Percentiles rank a stretch among this genome's conserved stretches.
These are phyloP conservation scores for Pythium rhizo-oryzae DNA, from an alignment of 352 stramenopile species.

Conservation along the genomic window DNA sequence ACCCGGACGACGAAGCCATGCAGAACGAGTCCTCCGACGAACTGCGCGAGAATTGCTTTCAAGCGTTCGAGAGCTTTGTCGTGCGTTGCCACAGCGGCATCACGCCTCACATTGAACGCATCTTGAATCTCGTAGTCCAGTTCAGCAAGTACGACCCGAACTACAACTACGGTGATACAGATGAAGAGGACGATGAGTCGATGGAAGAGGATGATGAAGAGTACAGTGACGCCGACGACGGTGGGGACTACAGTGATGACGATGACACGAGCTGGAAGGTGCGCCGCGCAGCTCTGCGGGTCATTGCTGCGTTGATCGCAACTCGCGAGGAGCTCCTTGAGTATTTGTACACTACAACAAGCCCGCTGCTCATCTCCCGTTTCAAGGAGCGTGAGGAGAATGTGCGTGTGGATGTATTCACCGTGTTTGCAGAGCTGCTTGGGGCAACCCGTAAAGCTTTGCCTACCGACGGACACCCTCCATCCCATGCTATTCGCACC, in stretches of 20 bases:
- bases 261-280: conserved; percentile 98
- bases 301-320: conserved; percentile 93
- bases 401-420: conserved; percentile 97
- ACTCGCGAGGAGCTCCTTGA: conserved; percentile 86
- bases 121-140: conserved; percentile 88
- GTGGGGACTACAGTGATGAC: conserved; percentile 92
- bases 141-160: conserved; percentile 99
- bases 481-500: conserved; percentile 36
- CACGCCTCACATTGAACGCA: conserved; percentile 92
- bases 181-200: conserved; percentile 88
- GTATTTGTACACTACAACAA: conserved; percentile 84
- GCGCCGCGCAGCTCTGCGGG: conserved; percentile 89
- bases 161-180: conserved; percentile 97
- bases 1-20: conserved; percentile 90
- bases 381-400: conserved; percentile 99
- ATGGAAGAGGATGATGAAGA: conserved; percentile 88
- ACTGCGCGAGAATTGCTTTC: conserved; percentile 98
- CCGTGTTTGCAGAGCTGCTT: conserved; percentile 94
- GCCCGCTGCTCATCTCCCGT: conserved; percentile 78
- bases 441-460: conserved; percentile 64
- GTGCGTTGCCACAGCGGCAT: conserved; percentile 96
- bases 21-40: conserved; percentile 96
- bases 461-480: conserved; percentile 31
- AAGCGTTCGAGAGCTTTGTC: conserved; percentile 98
- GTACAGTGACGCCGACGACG: conserved; percentile 79